These are phyloP conservation scores for Melocanna baccifera DNA, from an alignment of 176 grass and related monocot genomes.

Conservation along the genomic window DNA sequence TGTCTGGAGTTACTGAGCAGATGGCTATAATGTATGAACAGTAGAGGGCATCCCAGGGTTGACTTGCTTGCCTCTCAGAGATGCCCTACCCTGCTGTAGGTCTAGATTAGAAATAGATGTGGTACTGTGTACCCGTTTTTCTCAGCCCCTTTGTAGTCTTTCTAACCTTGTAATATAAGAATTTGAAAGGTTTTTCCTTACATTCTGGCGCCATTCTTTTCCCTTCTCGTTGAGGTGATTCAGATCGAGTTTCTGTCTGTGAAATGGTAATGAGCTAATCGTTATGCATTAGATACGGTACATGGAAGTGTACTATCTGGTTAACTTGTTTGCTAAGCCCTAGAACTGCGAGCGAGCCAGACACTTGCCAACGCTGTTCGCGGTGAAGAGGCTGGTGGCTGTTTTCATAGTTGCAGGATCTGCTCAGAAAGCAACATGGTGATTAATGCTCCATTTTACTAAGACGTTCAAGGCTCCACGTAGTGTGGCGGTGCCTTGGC, in stretches of 20 bases:
- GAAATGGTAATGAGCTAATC: not conserved
- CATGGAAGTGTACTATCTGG: too few relatives aligned
- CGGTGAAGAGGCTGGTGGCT: not conserved
- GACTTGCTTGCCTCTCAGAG: conserved; percentile 7
- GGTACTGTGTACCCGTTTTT: not conserved
- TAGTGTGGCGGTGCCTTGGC: not conserved
- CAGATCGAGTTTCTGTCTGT: too few relatives aligned
- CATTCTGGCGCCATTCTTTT: not conserved
- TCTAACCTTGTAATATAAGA: conserved; percentile 23
- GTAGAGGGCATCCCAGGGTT: not conserved
- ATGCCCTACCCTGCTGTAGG: conserved; percentile 9
- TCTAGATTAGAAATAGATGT: conserved; percentile 34
- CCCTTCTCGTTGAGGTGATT: not conserved
- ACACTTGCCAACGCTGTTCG: too few relatives aligned
- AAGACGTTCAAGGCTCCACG: not conserved
- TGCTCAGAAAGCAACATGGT: not conserved
- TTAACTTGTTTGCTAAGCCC: not conserved
- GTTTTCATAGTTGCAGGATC: not conserved
- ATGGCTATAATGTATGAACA: conserved; percentile 22
- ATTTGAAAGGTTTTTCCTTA: not conserved
- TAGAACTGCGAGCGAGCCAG: not conserved
- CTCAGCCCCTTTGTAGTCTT: conserved; percentile 7
- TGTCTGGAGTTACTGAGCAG: not conserved
- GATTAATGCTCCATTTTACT: not conserved
- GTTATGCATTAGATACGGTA: not conserved